Conservation (phyloP, 2,329 filamentous ascomycete species). For the Emergomyces pasteurianus region DNA sequence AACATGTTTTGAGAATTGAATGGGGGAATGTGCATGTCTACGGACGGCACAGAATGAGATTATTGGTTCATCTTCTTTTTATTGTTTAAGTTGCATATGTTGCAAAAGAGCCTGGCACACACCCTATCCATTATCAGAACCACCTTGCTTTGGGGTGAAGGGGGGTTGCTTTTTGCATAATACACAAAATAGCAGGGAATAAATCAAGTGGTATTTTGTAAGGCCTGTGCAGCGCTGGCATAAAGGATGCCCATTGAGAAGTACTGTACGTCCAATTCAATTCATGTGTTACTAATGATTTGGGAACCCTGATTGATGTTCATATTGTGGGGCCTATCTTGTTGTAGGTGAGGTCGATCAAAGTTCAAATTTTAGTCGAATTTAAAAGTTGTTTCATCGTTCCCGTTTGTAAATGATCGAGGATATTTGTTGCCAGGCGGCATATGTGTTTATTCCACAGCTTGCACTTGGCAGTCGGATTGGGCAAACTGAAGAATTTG, state of each 20-base stretch:
- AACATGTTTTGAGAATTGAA: background rate
- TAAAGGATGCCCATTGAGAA: background rate
- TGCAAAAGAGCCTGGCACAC: background rate
- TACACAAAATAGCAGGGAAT: background rate
- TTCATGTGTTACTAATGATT: background rate
- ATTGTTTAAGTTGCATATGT: background rate
- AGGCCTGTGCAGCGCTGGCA: background rate
- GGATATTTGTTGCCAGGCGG: too few relatives aligned
- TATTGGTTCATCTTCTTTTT: background rate
- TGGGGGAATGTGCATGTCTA: background rate
- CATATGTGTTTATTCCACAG: background rate
- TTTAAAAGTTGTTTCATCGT: background rate
- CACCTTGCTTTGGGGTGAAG: too few relatives aligned
- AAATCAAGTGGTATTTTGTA: too few relatives aligned
- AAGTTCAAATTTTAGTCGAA: background rate
- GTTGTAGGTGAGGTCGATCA: background rate
- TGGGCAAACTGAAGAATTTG: conserved; percentile 13
- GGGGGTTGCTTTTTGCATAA: background rate
- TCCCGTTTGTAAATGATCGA: background rate
- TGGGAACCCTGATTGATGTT: background rate
- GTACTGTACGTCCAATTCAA: too few relatives aligned
- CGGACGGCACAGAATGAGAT: background rate
- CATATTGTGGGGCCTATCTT: background rate
- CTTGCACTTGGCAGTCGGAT: background rate
- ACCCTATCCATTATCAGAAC: background rate